Conservation (phyloP, 2,329 filamentous ascomycete species). For the Pseudogymnoascus sp. region DNA sequence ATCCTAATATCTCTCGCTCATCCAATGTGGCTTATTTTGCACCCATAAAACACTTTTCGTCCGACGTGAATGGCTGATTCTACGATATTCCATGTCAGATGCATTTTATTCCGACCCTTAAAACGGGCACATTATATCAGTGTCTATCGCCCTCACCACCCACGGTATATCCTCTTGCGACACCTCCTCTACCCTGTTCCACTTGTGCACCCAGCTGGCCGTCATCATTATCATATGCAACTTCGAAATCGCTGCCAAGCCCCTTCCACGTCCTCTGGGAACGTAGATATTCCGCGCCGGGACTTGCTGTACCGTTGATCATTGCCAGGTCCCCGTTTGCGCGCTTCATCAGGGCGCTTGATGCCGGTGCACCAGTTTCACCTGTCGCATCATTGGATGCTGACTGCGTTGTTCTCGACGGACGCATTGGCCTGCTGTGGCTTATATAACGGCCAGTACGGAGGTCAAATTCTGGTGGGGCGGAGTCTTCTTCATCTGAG, state of each 20-base stretch:
- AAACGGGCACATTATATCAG: constrained; percentile 8
- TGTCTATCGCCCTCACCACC: constrained; percentile 43
- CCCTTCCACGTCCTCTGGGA: constrained; percentile 86
- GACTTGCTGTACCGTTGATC: constrained; percentile 80
- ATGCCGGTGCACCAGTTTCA: constrained; percentile 25
- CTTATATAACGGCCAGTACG: constrained; percentile 77
- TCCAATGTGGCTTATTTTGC: background rate
- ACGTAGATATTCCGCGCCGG: constrained; percentile 78
- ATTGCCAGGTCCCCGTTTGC: constrained; percentile 64
- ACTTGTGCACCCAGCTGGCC: constrained; percentile 54
- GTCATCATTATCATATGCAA: constrained; percentile 49
- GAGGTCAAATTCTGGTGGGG: constrained; percentile 85
- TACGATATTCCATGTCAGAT: background rate
- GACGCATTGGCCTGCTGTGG: constrained; percentile 65
- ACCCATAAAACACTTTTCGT: background rate
- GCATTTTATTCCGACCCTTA: constrained; percentile 5
- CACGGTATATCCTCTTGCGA: constrained; percentile 81
- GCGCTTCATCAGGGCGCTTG: constrained; percentile 54
- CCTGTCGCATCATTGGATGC: constrained; percentile 8
- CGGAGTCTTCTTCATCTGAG: constrained; percentile 56
- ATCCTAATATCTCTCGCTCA: background rate
- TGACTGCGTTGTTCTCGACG: background rate
- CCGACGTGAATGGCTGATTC: background rate
- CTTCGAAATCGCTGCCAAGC: constrained; percentile 74
- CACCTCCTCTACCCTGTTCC: constrained; percentile 78